Conservation (phyloP, 1,284 basidiomycete species). For the Hemileia vastatrix region DNA sequence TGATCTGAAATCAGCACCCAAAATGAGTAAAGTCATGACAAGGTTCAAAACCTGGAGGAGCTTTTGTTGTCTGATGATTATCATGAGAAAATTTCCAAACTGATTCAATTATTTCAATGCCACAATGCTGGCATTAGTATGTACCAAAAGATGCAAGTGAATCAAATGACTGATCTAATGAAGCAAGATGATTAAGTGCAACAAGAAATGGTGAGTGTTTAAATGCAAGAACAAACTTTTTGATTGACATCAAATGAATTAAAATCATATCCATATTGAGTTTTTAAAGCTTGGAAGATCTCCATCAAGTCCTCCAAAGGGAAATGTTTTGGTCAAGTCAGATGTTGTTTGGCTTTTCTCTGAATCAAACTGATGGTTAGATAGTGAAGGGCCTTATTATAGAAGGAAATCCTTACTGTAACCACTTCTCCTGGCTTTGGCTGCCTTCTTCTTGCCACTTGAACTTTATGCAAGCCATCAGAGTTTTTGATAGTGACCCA, state of each 20-base stretch:
- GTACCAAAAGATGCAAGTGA: no score
- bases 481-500: constrained; percentile 7
- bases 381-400: neutral
- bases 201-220: no score
- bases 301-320: constrained; percentile 39
- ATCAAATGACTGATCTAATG: no score
- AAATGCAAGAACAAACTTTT: constrained; percentile 5
- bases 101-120: no score
- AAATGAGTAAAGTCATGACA: no score
- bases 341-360: constrained; percentile 30
- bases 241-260: constrained; percentile 17
- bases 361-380: neutral
- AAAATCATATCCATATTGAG: constrained; percentile 32
- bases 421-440: constrained; percentile 12
- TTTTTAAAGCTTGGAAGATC: constrained; percentile 40
- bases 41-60: no score
- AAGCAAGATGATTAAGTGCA: no score
- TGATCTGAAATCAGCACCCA: no score
- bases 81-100: no score
- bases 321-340: constrained; percentile 38
- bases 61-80: no score
- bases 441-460: neutral
- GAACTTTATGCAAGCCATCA: neutral
- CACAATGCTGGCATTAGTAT: no score
- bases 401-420: neutral